Evolutionary conservation across 129 eudicot genomes (phyloP).

Genomic region (Helichrysum umbraculigerum): DNA sequence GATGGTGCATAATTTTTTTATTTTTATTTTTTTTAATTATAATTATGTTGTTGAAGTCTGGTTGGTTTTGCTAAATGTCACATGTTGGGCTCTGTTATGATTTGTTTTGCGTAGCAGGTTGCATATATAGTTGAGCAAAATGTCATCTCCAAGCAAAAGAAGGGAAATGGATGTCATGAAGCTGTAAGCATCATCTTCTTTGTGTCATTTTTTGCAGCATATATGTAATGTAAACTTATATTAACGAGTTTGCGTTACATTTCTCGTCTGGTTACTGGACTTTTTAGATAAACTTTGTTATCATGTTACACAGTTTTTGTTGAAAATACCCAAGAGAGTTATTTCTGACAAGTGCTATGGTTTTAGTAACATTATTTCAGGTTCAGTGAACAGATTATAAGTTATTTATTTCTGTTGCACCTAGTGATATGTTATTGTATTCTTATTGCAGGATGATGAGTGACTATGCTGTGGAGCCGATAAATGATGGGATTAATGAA

Average conservation of each 20-base stretch:
- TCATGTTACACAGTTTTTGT: too few species aligned
- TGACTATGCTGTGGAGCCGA: slow-evolving; percentile 81
- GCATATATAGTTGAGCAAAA: slow-evolving; percentile 31
- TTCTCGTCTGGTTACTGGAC: slow-evolving; percentile 3
- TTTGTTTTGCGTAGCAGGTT: slow-evolving; percentile 32
- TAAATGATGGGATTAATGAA: slow-evolving; percentile 80
- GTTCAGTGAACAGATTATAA: background rate
- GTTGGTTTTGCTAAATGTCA: too few species aligned
- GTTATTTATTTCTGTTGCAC: background rate
- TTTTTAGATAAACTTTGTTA: background rate
- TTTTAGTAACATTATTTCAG: background rate
- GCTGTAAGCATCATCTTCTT: slow-evolving; percentile 51
- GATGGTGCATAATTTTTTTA: background rate
- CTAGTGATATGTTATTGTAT: slow-evolving; percentile 18
- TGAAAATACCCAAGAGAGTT: too few species aligned
- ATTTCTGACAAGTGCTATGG: background rate
- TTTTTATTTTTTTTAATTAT: background rate
- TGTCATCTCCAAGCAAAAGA: slow-evolving; percentile 91
- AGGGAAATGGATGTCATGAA: slow-evolving; percentile 92
- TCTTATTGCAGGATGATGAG: slow-evolving; percentile 90
- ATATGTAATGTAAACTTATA: background rate
- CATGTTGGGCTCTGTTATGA: background rate
- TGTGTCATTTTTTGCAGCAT: background rate
- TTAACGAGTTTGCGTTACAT: background rate
- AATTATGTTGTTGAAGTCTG: background rate